phyloP scores from a whole-genome alignment of 139 green algal genomes.

The Yamagishiella unicocca region DNA sequence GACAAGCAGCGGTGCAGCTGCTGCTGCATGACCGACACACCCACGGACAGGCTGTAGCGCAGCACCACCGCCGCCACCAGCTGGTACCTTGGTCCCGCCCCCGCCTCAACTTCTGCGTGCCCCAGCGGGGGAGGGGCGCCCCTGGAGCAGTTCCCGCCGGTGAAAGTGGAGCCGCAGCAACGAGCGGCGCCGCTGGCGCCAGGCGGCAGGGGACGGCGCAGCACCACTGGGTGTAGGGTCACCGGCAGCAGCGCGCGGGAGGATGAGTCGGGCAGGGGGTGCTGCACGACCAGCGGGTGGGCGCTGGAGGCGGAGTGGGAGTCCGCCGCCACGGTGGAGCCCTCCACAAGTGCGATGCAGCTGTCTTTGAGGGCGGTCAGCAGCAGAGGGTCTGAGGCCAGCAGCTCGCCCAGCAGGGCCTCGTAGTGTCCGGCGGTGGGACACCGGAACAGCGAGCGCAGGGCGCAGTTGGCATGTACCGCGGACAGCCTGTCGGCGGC shows the following conservation, averaged over 20 bases:
- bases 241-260: not conserved
- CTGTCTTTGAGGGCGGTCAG: not conserved
- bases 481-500: not conserved
- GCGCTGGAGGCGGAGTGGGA: not conserved
- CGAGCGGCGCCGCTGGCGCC: not conserved
- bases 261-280: not conserved
- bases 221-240: not conserved
- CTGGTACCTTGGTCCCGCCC: no score
- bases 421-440: not conserved
- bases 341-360: not conserved
- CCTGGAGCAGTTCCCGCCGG: no score
- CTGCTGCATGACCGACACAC: not conserved
- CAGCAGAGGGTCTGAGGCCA: not conserved
- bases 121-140: no score
- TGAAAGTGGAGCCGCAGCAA: not conserved
- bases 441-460: not conserved
- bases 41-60: not conserved
- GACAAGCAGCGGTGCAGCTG: not conserved
- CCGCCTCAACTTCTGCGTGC: no score
- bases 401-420: not conserved
- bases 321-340: not conserved
- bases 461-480: not conserved
- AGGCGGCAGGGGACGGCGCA: not conserved
- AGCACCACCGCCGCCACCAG: not conserved
- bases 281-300: not conserved